Evolutionary conservation across 1,139 yeast genomes (phyloP).

Genomic region (Pichia cactophila): DNA sequence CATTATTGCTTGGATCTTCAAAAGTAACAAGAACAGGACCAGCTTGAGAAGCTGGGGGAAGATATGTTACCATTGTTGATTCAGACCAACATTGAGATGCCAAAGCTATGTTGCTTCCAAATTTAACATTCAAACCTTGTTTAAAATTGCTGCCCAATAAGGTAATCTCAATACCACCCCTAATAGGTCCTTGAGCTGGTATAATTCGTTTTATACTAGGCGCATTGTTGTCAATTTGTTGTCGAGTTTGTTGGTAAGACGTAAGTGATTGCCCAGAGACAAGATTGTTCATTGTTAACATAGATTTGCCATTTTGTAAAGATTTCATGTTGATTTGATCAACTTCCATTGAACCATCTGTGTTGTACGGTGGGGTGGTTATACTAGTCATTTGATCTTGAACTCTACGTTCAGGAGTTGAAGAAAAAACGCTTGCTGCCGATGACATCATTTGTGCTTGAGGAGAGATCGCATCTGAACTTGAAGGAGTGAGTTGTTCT

Average conservation of each 20-base stretch:
- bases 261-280: not conserved
- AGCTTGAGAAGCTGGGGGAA: constrained; percentile 83
- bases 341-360: not conserved
- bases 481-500: constrained; percentile 28
- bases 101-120: constrained; percentile 76
- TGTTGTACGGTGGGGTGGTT: constrained; percentile 1
- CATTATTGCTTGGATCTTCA: constrained; percentile 28
- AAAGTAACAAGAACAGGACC: constrained; percentile 91
- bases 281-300: not conserved
- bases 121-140: constrained; percentile 73
- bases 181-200: constrained; percentile 89
- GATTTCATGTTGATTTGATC: not conserved
- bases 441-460: constrained; percentile 25
- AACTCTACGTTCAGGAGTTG: constrained; percentile 25
- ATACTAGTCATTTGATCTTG: constrained; percentile 1
- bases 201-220: constrained; percentile 77
- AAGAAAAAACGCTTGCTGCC: constrained; percentile 25
- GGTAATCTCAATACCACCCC: constrained; percentile 95
- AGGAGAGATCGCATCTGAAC: constrained; percentile 27
- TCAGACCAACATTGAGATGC: constrained; percentile 97
- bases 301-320: not conserved
- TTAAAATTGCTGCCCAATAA: constrained; percentile 79
- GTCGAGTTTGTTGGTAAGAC: not conserved
- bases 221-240: not conserved
- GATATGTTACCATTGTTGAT: constrained; percentile 82